Evolutionary conservation across 2,329 filamentous ascomycete species (phyloP).

Genomic region (Aureobasidium vineae): DNA sequence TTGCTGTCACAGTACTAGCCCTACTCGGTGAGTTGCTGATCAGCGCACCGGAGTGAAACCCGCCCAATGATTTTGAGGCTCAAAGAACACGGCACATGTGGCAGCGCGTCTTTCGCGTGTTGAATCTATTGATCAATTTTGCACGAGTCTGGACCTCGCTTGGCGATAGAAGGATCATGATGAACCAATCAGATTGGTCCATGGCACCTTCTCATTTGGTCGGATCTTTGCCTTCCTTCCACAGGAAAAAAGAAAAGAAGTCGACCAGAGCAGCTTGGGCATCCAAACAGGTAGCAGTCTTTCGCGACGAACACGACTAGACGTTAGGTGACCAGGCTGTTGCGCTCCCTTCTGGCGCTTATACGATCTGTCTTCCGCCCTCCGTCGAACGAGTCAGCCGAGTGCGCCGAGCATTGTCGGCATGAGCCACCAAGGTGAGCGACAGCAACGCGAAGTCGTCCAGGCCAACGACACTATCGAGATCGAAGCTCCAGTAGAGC

Average conservation of each 20-base stretch:
- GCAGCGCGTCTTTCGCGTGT: background rate
- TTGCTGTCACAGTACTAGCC: background rate
- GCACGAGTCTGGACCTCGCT: conserved; percentile 17
- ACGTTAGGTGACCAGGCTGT: background rate
- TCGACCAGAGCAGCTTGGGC: background rate
- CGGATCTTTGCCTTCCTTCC: background rate
- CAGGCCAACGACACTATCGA: conserved; percentile 29
- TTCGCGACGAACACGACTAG: background rate
- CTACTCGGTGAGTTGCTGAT: background rate
- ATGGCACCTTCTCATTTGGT: background rate
- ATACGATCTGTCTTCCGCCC: background rate
- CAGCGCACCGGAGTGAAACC: background rate
- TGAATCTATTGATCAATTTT: background rate
- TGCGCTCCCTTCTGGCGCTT: too few relatives aligned
- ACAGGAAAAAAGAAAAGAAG: background rate
- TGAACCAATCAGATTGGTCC: conserved; percentile 5
- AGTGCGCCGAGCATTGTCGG: background rate
- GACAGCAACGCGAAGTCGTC: background rate
- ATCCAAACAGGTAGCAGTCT: background rate
- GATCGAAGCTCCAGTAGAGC: conserved; percentile 32
- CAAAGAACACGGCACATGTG: conserved; percentile 10
- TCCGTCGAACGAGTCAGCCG: conserved; percentile 1
- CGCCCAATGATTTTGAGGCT: background rate
- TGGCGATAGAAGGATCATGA: background rate
- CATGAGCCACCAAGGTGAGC: conserved; percentile 5